Evolutionary conservation across 2,329 filamentous ascomycete genomes (phyloP), one percentile per base, ranked within the genome.

Genomic region (Ophiostoma pallidulum): DNA sequence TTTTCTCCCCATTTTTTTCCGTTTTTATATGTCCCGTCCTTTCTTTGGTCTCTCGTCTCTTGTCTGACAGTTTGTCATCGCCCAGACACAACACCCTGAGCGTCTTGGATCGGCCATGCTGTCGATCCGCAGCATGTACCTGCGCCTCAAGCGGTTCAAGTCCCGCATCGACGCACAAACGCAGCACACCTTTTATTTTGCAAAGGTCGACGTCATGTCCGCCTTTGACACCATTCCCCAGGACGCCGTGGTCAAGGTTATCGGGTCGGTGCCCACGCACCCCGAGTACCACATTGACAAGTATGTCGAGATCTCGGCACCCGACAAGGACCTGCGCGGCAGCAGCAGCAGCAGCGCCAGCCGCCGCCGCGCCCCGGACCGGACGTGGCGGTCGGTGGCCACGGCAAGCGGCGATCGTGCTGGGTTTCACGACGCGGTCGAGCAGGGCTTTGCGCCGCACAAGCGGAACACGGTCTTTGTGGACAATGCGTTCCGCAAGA

Each of bases 221-320:
- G 94, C 91, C 57, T 98, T 96, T 61, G 92, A 98, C 63, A 95
- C 86, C 0, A 96, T 98, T 38, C 92, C 92, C 0, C 92, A 97
- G 61, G 66, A 75, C 22, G 77, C 79, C 1, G 70, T 97, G 16
- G 60, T 96, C 29, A 62, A 71, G 20, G 69, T 97, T 22, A 75
- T 94, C 53, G 63, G 54, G 49, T 80, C 60, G 45, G 78, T 75
- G 54, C 77, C 64, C 53, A 68, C 66, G 12, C 68, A 84, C 49
- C 64, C 72, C 3, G 66, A 69, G 19, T 98, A 98, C 60, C 73
- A 74, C 8, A 74, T 94, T 41, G 74, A 74, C 8, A 89, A 82
- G 54, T 83, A 96, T 57, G 78, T 80, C 7, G 84, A 94, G 60
- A 75, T 92, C 32, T 8, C 48, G 4, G 48, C 48, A 7, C 18